Percentiles rank a stretch among this genome's conserved stretches.
Conservation (phyloP, 2,329 filamentous ascomycete genomes). For the Pezicula carpinea region DNA sequence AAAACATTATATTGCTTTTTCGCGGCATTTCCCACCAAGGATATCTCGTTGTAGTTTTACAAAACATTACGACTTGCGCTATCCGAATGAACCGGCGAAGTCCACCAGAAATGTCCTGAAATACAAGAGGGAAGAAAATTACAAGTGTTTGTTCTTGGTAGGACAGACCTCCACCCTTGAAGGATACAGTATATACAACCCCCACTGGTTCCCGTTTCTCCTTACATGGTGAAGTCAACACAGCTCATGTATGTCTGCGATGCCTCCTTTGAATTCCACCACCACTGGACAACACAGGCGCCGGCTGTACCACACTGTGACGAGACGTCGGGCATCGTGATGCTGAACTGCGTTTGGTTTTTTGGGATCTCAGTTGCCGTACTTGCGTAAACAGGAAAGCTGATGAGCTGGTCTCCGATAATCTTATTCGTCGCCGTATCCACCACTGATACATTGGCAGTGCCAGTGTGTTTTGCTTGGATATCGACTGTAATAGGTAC, state of each 20-base stretch:
- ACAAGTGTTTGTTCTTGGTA: too few species aligned
- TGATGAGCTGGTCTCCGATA: conserved; percentile 41
- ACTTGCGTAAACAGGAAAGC: conserved; percentile 44
- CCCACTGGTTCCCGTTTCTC: not conserved
- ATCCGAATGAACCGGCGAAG: not conserved
- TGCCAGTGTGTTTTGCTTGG: conserved; percentile 47
- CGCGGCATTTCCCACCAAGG: not conserved
- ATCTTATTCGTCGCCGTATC: conserved; percentile 40
- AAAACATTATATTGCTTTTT: not conserved
- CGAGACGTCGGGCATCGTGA: conserved; percentile 47
- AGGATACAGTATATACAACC: not conserved
- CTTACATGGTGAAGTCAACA: conserved; percentile 38
- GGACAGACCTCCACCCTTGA: not conserved
- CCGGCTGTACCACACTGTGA: conserved; percentile 42
- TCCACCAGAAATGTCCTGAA: not conserved
- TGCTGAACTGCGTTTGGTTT: conserved; percentile 42
- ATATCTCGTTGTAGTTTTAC: not conserved
- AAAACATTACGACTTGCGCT: not conserved
- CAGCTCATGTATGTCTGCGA: conserved; percentile 50
- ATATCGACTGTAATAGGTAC: conserved; percentile 42
- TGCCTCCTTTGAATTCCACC: conserved; percentile 42
- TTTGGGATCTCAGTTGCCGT: conserved; percentile 35
- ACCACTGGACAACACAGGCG: conserved; percentile 49
- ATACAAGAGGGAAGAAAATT: too few species aligned
- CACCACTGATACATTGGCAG: conserved; percentile 50